phyloP scores from a whole-genome alignment of 1,284 basidiomycete genomes.

The Ceratobasidium sp. region DNA sequence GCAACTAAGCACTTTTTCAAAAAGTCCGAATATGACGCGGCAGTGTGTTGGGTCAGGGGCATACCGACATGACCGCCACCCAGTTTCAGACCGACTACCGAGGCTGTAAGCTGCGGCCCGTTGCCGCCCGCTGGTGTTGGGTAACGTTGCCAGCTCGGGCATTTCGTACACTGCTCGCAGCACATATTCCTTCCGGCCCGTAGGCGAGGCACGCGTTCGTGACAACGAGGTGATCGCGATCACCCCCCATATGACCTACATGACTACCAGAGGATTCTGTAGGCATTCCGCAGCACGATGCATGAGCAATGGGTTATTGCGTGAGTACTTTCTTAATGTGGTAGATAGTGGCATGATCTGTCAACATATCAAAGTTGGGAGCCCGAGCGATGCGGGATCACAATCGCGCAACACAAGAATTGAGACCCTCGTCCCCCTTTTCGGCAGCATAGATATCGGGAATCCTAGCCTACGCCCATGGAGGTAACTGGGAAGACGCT shows the following conservation, averaged over 20 bases:
- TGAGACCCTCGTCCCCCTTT: neutral
- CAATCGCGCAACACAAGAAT: neutral
- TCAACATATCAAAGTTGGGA: slow-evolving; percentile 19
- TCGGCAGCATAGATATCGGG: neutral
- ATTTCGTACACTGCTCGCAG: neutral
- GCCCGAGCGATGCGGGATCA: slow-evolving; percentile 6
- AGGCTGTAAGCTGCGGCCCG: neutral
- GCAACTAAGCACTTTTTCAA: neutral
- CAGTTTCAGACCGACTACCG: slow-evolving; percentile 4
- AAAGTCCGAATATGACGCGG: too few relatives aligned
- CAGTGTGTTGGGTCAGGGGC: neutral
- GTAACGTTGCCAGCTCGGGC: slow-evolving; percentile 2
- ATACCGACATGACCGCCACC: neutral
- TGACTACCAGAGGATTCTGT: slow-evolving; percentile 30
- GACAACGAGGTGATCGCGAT: slow-evolving; percentile 36
- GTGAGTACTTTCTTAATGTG: neutral
- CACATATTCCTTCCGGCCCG: neutral
- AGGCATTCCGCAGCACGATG: slow-evolving; percentile 25
- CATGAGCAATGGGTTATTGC: neutral
- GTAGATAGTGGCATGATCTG: neutral
- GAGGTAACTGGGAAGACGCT: slow-evolving; percentile 1
- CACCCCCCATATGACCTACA: slow-evolving; percentile 1
- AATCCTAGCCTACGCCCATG: slow-evolving; percentile 15
- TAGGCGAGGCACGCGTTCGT: slow-evolving; percentile 20
- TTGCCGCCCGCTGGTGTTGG: neutral